Base-by-base conservation (phyloP, 2,329 filamentous ascomycete species). In the Rugonectria rugulosa region DNA sequence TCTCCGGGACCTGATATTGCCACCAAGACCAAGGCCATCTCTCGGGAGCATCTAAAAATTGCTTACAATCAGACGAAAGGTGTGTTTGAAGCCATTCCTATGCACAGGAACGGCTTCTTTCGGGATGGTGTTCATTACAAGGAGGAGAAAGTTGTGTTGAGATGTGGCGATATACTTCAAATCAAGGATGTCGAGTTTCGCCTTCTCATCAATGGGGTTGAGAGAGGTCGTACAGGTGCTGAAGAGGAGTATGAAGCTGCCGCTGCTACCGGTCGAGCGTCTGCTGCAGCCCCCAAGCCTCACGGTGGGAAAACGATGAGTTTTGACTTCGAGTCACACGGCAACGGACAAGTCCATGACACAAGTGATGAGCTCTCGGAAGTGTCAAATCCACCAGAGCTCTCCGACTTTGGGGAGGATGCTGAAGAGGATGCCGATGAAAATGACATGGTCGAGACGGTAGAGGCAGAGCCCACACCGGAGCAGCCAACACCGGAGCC, bases 11-110 rank as follows among this genome's bases (percentile, higher is more conserved):
- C 82, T 5, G 78, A 84, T 43, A 84, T 85, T 57, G 82, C 85
- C 3, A 78, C 72, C 56, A 85, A 83, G 59, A 90, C 89, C 45
- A 90, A 89, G 68, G 84, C 83, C 45, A 92, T 93, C 50, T 93
- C 90, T 4, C 80, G 89, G 57, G 79, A 88, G 63, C 90, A 94
- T 70, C 77, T 91, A 43, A 88, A 86, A 65, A 91, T 94, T 63
- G 78, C 83, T 41, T 93, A 88, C 73, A 89, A 90, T 65, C 79
- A 83, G 58, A 77, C 84, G 11, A 79, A 79, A 34, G 79, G 84
- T 17, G 76, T 84, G 6, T 93, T 91, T 66, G 85, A 91, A 68
- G 84, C 89, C 41, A 78, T 81, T 20, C 80, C 82, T 0, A 65
- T 86, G 8, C 83, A 86, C 61, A 80, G 79, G 59, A 92, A 92